These are phyloP conservation scores for Aspergillus sclerotiicarbonarius DNA, from an alignment of 495 filamentous ascomycete genomes.

Conservation along the genomic window DNA sequence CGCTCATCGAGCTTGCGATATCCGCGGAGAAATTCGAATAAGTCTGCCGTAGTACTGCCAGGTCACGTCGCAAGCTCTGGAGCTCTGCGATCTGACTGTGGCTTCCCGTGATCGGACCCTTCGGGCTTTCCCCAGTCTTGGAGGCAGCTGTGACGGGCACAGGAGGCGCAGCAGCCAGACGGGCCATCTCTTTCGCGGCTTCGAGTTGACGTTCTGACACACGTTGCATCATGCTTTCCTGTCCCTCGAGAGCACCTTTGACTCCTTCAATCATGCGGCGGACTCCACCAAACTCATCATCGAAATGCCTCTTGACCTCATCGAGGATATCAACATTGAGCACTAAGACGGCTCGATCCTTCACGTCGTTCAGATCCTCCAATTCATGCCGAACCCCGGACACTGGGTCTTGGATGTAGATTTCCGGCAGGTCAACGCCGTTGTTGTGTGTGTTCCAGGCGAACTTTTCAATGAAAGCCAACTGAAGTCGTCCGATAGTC, in stretches of 20 bases:
- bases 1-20: slow-evolving; percentile 80
- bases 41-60: slow-evolving; percentile 89
- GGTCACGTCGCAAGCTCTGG: slow-evolving; percentile 79
- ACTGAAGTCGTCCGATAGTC: slow-evolving; percentile 80
- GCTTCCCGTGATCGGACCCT: slow-evolving; percentile 33
- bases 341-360: slow-evolving; percentile 89
- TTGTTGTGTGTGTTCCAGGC: slow-evolving; percentile 97
- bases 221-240: slow-evolving; percentile 72
- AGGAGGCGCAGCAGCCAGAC: slow-evolving; percentile 68
- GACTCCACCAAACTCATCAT: slow-evolving; percentile 83
- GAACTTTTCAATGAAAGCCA: slow-evolving; percentile 99
- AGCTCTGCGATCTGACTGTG: slow-evolving; percentile 68
- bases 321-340: slow-evolving; percentile 93
- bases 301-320: slow-evolving; percentile 94
- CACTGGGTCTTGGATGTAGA: slow-evolving; percentile 94
- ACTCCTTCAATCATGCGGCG: slow-evolving; percentile 78
- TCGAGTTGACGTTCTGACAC: slow-evolving; percentile 94
- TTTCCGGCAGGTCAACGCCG: slow-evolving; percentile 89
- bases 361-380: slow-evolving; percentile 92
- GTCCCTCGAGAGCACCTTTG: slow-evolving; percentile 73
- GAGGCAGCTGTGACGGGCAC: slow-evolving; percentile 28
- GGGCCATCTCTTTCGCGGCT: slow-evolving; percentile 84
- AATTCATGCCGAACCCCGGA: slow-evolving; percentile 94
- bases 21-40: slow-evolving; percentile 88
- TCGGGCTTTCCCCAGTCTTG: slow-evolving; percentile 15